phyloP scores from a whole-genome alignment of 2,329 filamentous ascomycete species.

The Tolypocladium amazonense region DNA sequence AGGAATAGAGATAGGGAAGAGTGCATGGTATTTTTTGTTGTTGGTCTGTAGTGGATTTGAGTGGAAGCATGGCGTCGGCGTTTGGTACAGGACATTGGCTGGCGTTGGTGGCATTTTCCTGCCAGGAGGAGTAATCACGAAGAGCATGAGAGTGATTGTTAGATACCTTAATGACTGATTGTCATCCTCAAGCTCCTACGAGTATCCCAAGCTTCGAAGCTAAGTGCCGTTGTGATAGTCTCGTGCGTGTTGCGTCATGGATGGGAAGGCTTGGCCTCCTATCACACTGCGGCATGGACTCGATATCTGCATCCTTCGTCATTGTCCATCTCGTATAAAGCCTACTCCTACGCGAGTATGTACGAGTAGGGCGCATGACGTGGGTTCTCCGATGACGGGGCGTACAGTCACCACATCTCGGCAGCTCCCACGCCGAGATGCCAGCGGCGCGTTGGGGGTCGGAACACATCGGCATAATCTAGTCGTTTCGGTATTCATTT shows the following conservation, averaged over 20 bases:
- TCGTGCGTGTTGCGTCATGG: not conserved
- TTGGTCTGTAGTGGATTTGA: not conserved
- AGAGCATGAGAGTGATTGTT: not conserved
- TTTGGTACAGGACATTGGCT: not conserved
- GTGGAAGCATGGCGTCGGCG: constrained; percentile 4
- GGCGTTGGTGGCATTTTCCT: constrained; percentile 1
- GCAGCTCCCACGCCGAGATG: not conserved
- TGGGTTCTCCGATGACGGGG: not conserved
- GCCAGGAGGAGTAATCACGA: not conserved
- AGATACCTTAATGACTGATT: not conserved
- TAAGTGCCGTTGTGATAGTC: not conserved
- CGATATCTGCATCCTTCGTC: not conserved
- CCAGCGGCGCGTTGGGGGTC: not conserved
- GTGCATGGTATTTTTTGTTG: not conserved
- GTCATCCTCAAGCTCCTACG: not conserved
- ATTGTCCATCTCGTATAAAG: not conserved
- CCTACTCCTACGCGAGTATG: no score
- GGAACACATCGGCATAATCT: not conserved
- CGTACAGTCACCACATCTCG: not conserved
- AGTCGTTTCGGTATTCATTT: not conserved
- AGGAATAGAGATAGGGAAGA: not conserved
- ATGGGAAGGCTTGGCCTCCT: not conserved
- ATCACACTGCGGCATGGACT: not conserved
- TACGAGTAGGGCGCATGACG: not conserved
- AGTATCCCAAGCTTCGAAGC: not conserved